Base-by-base conservation (phyloP, 2,329 filamentous ascomycete genomes). In the Xylaria digitata region DNA sequence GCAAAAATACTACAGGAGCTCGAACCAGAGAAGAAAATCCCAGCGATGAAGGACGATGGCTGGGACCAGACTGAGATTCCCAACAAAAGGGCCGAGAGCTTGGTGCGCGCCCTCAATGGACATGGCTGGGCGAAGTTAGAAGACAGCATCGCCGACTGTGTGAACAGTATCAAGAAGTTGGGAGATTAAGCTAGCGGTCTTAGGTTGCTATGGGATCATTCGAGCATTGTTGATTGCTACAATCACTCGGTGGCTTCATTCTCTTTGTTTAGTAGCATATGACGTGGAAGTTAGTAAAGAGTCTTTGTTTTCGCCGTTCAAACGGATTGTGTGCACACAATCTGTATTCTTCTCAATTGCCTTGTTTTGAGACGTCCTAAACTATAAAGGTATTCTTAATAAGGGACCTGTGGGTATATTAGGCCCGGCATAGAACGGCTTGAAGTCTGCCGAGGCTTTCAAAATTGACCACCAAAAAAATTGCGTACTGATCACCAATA, bases 41-140 rank as follows among this genome's bases (percentile, higher is more conserved):
- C 67, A 0, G 59, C 59, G 9, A 54, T 76, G 8, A 59, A 71
- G 17, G 72, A 76, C 30, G 61, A 65, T 13, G 76, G 75, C 0
- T 75, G 72, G 74, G 76, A 79, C 37, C 71, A 75, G 59, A 75
- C 72, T 0, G 75, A 75, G 6, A 75, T 78, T n/a, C 74, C 77
- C 7, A 77, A 75, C 42, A 9, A 75, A 53, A 72, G 74, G 42
- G 71, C 71, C 2, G 71, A 71, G 40, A 65, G 74, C 32, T 55
- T 79, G 48, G 52, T 79, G 50, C 66, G 65, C 8, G 66, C 73
- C 7, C 23, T 78, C n/a, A 75, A 74, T 0, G 72, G 74, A 53
- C 48, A 65, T 17, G 63, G 70, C 4, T 78, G 77, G 77, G 76
- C 74, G n/a, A 71, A 52, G 3, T 67, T 78, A 30, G 72, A 77